Evolutionary conservation across 2,329 filamentous ascomycete genomes (phyloP).

Genomic region (Aspergillus pseudoglaucus): DNA sequence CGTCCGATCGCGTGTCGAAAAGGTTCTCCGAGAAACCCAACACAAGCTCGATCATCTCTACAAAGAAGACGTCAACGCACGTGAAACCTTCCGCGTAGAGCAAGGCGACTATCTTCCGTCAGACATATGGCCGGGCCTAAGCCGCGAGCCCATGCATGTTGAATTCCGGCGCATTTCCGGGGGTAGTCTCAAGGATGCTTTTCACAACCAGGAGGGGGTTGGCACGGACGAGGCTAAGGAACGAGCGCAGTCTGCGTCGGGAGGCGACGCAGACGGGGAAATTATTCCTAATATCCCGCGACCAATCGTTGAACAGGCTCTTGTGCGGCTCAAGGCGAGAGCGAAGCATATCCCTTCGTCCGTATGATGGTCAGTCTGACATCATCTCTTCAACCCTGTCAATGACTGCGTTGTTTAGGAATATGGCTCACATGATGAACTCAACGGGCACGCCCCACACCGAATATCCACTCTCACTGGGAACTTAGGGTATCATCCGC

Average conservation of each 20-base stretch:
- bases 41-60: constrained; percentile 69
- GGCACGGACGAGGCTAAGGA: constrained; percentile 4
- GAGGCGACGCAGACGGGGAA: constrained; percentile 21
- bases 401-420: neutral
- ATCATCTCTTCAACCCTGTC: neutral
- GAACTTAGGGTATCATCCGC: neutral
- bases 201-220: constrained; percentile 5
- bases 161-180: constrained; percentile 32
- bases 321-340: constrained; percentile 32
- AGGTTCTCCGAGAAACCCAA: constrained; percentile 69
- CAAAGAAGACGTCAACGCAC: constrained; percentile 63
- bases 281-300: constrained; percentile 39
- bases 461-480: constrained; percentile 7
- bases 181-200: constrained; percentile 23
- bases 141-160: constrained; percentile 47
- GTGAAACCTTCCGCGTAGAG: constrained; percentile 72
- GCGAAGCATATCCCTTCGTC: constrained; percentile 13
- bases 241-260: constrained; percentile 3
- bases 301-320: constrained; percentile 37
- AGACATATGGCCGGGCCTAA: constrained; percentile 78
- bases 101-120: constrained; percentile 81
- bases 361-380: neutral
- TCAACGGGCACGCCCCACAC: constrained; percentile 18
- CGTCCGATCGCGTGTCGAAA: constrained; percentile 66
- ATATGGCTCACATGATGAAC: constrained; percentile 29